phyloP scores from a whole-genome alignment of 805 yeast species.

The Ogataea dorogensis region DNA sequence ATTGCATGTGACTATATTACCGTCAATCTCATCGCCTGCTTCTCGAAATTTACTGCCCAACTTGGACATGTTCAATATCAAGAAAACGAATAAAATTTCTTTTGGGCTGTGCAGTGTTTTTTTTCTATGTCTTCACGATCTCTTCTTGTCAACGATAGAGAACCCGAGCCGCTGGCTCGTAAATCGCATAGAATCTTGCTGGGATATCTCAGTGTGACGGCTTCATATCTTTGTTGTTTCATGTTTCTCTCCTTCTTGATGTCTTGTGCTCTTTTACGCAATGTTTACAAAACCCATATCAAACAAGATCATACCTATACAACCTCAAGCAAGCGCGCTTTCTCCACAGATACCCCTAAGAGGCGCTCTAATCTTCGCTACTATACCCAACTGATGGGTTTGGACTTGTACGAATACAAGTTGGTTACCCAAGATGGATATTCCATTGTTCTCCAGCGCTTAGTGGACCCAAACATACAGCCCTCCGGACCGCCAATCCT shows the following conservation, averaged over 20 bases:
- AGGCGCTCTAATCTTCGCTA: constrained; percentile 49
- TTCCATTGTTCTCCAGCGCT: constrained; percentile 60
- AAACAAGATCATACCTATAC: constrained; percentile 10
- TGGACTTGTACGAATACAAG: constrained; percentile 56
- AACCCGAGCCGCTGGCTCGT: constrained; percentile 12
- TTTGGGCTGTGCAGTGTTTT: constrained; percentile 1
- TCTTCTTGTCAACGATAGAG: constrained; percentile 11
- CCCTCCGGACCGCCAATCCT: constrained; percentile 54
- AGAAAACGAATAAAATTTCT: neutral
- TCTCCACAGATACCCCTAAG: constrained; percentile 31
- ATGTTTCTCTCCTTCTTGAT: constrained; percentile 28
- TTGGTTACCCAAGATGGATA: constrained; percentile 81
- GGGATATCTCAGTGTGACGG: constrained; percentile 8
- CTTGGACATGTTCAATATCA: neutral
- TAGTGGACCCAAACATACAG: constrained; percentile 48
- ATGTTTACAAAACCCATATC: constrained; percentile 16
- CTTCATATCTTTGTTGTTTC: constrained; percentile 24
- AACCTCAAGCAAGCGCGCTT: constrained; percentile 18
- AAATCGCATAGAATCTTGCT: constrained; percentile 13
- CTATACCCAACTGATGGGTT: constrained; percentile 61
- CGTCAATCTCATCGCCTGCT: constrained; percentile 7
- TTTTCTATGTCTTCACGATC: constrained; percentile 8
- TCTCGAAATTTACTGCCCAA: constrained; percentile 8
- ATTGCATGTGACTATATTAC: constrained; percentile 22
- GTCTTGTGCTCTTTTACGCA: constrained; percentile 23